Percentiles rank a stretch among this genome's conserved stretches.
phyloP scores from a whole-genome alignment of 1,284 basidiomycete genomes.

The Hymenochaete sp. region DNA sequence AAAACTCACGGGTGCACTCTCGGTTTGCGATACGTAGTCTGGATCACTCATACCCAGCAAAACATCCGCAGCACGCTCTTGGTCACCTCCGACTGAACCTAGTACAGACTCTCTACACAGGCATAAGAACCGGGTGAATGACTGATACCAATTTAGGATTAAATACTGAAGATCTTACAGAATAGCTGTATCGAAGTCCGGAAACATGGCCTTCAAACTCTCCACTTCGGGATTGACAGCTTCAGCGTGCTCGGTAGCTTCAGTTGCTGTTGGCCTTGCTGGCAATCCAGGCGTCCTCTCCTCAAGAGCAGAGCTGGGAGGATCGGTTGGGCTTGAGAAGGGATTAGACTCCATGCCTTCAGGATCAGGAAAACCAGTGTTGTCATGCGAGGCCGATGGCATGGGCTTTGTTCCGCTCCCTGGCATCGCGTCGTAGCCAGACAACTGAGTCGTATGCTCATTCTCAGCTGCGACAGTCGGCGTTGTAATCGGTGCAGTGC shows the following conservation, averaged over 20 bases:
- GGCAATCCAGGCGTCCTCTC: background rate
- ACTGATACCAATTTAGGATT: conserved; percentile 1
- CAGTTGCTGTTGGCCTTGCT: background rate
- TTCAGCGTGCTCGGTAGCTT: background rate
- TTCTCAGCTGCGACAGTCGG: too few species aligned
- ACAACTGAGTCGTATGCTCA: too few species aligned
- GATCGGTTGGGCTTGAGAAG: too few species aligned
- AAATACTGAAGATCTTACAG: conserved; percentile 38
- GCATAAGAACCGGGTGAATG: background rate
- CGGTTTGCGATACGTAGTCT: conserved; percentile 39
- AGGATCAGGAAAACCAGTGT: too few species aligned
- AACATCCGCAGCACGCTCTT: conserved; percentile 63
- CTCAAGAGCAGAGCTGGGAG: background rate
- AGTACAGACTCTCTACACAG: conserved; percentile 60
- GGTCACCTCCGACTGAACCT: conserved; percentile 53
- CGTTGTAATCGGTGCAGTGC: too few species aligned
- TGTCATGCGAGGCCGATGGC: too few species aligned
- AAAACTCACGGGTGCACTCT: conserved; percentile 20
- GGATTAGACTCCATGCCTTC: too few species aligned
- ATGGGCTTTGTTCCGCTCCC: too few species aligned
- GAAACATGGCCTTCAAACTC: conserved; percentile 62
- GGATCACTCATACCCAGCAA: conserved; percentile 78
- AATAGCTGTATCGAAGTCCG: conserved; percentile 63
- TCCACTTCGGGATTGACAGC: conserved; percentile 35
- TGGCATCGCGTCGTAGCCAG: too few species aligned